Base-by-base conservation (phyloP, 257 asterid species). In the Nicotiana undulata region DNA sequence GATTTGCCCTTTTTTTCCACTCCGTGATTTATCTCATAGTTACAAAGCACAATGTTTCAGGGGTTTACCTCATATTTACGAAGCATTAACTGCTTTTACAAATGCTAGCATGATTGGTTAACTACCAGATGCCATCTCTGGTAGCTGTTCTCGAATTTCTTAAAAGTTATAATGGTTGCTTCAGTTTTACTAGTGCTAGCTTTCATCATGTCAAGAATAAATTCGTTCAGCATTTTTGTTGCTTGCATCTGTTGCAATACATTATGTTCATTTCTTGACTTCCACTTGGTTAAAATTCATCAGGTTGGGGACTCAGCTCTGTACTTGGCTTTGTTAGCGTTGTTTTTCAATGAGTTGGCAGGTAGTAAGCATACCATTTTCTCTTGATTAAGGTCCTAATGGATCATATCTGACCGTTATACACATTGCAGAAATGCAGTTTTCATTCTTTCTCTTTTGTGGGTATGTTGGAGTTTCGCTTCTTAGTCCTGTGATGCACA, bases 301-400 rank as follows among this genome's bases (percentile, higher is more conserved):
- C 89, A 96, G 99, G 97, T 96, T 80, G 99, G 94, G 75, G 99
- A 96, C 84, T 92, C 98, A 49, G 99, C 97, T 83, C 82, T 96
- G 20, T 94, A 93, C 87, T 89, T 96, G 93, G 92, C 95, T 87
- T 87, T 96, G 81, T 86, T 96, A 85, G 89, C 92, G 56, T 88
- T 96, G 82, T 96, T 96, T 82, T 86, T 91, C 77, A 94, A 94
- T 81, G 99, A 93, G 87, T 86, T 96, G 83, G 91, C 97, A 87
- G 99, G 97, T 93, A 66, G 66, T 83, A 53, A 17, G 37, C 51
- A 37, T 55, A 22, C 4, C 9, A 15, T 72, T 72, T 72, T 46
- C 78, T 46, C 59, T 72, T 28, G 13, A 72, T 24, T 72, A 46
- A 2, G 16, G 78, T 72, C 78, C 78, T 72, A 72, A 46, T 46